Evolutionary conservation across 2,329 filamentous ascomycete species (phyloP).

Genomic region (Davidsoniella neocaledoniae): DNA sequence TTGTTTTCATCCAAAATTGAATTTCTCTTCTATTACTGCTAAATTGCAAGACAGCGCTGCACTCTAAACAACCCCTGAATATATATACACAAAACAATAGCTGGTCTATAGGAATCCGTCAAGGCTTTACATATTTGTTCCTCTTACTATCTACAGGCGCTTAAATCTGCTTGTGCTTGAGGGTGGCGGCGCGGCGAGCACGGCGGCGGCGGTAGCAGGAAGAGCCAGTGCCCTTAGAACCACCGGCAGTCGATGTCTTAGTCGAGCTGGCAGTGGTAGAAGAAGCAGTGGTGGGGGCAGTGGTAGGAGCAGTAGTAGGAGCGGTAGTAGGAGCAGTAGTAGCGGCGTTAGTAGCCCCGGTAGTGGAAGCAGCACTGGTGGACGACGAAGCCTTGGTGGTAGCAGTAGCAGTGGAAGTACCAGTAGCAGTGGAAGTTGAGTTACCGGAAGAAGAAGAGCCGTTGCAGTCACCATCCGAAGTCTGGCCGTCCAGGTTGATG

Average conservation of each 20-base stretch:
- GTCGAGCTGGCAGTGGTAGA: conserved; percentile 1
- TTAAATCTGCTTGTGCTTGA: neutral
- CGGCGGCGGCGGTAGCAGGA: conserved; percentile 4
- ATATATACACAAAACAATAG: neutral
- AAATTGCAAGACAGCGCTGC: neutral
- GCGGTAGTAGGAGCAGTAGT: neutral
- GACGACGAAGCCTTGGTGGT: neutral
- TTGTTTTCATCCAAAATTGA: too few relatives aligned
- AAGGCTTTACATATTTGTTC: too few relatives aligned
- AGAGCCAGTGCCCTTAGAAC: neutral
- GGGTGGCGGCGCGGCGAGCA: conserved; percentile 4
- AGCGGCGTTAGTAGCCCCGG: neutral
- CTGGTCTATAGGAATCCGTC: neutral
- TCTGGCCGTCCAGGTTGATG: conserved; percentile 20
- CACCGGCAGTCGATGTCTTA: conserved; percentile 5
- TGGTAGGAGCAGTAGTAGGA: neutral
- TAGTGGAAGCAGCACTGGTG: neutral
- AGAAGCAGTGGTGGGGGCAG: conserved; percentile 3
- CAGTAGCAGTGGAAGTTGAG: conserved; percentile 6
- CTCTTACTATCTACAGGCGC: neutral
- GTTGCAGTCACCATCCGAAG: conserved; percentile 23
- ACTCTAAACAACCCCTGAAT: neutral
- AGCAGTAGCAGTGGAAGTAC: conserved; percentile 13
- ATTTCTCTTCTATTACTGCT: neutral
- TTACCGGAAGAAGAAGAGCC: conserved; percentile 9